These are phyloP conservation scores for Cladosporium austrohemisphaericum DNA, from an alignment of 2,329 filamentous ascomycete species.

Conservation along the genomic window DNA sequence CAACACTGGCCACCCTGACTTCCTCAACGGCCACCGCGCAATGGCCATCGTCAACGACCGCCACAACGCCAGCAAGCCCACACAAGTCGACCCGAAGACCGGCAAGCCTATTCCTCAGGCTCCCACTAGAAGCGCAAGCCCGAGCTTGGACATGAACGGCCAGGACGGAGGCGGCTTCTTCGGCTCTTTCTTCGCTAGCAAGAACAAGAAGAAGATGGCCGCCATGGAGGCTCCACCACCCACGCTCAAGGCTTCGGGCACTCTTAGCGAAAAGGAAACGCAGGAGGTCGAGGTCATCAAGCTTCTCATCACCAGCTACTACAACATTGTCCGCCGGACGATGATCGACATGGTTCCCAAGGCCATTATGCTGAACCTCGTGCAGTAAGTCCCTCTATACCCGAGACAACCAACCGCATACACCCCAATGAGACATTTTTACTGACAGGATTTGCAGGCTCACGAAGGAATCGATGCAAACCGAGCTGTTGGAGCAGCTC, in stretches of 20 bases:
- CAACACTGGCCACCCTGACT: conserved; percentile 97
- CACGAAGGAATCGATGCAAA: conserved; percentile 98
- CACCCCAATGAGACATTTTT: no score
- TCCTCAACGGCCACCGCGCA: conserved; percentile 91
- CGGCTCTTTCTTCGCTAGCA: conserved; percentile 95
- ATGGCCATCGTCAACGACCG: conserved; percentile 98
- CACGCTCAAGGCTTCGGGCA: conserved; percentile 89
- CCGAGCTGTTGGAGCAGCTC: conserved; percentile 94
- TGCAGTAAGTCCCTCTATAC: conserved; percentile 68
- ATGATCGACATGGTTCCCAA: conserved; percentile 99
- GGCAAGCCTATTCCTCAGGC: conserved; percentile 79
- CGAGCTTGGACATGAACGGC: conserved; percentile 59
- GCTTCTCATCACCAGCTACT: conserved; percentile 93
- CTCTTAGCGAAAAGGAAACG: conserved; percentile 85
- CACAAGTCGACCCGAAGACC: conserved; percentile 96
- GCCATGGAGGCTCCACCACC: conserved; percentile 96
- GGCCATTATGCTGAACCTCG: conserved; percentile 95
- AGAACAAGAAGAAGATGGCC: conserved; percentile 99
- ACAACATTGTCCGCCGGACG: conserved; percentile 94
- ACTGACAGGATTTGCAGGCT: conserved; percentile 57
- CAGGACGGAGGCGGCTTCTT: conserved; percentile 70
- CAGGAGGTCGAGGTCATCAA: conserved; percentile 99
- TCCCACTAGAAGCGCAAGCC: conserved; percentile 72
- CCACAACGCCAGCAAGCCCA: conserved; percentile 74
- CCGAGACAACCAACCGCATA: no score